Conservation (phyloP, 2,329 filamentous ascomycete species). For the Monilinia vaccinii-corymbosi region DNA sequence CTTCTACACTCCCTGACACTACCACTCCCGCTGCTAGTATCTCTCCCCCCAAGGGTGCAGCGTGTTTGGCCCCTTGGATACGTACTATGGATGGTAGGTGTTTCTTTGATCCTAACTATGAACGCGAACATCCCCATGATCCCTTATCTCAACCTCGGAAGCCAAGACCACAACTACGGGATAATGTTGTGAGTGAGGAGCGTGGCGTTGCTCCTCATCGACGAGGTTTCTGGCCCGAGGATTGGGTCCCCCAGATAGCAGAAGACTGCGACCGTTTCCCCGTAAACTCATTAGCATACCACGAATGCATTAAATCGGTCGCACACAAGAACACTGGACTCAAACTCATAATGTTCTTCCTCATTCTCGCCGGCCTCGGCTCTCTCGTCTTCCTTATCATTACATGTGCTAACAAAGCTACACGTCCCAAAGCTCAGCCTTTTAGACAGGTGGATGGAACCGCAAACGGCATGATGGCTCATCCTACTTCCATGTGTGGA, state of each 20-base stretch:
- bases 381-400: slow-evolving; percentile 2
- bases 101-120: neutral
- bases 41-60: neutral
- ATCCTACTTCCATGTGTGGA: neutral
- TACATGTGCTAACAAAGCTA: neutral
- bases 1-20: too few species aligned
- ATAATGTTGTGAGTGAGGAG: neutral
- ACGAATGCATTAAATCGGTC: slow-evolving; percentile 1
- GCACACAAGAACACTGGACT: neutral
- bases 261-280: neutral
- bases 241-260: slow-evolving; percentile 1
- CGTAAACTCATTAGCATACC: neutral
- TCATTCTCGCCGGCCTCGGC: neutral
- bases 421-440: neutral
- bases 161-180: neutral
- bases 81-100: neutral
- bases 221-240: slow-evolving; percentile 2
- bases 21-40: too few species aligned
- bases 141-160: neutral
- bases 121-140: neutral
- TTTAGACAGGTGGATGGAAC: neutral
- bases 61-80: neutral
- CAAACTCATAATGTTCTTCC: neutral
- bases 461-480: neutral
- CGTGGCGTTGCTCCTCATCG: neutral